These are phyloP conservation scores for Diphasiastrum complanatum DNA, from an alignment of 83 land plant species.

Conservation along the genomic window DNA sequence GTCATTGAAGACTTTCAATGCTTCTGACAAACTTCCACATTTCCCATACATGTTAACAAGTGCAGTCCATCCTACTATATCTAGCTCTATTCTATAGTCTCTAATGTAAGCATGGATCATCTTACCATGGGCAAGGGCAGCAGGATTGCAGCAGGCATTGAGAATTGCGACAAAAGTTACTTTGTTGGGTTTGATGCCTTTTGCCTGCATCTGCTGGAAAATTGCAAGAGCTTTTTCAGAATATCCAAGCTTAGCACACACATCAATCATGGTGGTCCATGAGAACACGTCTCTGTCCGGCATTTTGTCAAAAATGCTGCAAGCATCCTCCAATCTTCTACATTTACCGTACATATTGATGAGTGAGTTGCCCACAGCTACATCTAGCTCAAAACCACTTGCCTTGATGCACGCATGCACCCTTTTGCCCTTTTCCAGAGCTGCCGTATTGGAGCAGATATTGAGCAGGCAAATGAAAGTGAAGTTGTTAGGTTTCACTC, in stretches of 20 bases:
- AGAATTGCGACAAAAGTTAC: neutral
- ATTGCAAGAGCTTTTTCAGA: neutral
- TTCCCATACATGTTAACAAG: slow-evolving; percentile 2
- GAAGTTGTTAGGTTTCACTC: no score
- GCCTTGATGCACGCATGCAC: no score
- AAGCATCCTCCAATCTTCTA: neutral
- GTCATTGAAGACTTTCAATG: neutral
- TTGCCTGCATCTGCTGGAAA: neutral
- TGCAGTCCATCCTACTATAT: neutral
- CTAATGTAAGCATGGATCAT: neutral
- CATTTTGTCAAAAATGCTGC: neutral
- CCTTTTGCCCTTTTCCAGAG: no score
- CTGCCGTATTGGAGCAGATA: no score
- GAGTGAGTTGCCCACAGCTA: neutral
- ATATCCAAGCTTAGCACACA: neutral
- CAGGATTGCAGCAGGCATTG: neutral
- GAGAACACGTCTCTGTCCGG: neutral
- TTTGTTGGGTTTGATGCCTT: neutral
- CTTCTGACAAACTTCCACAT: neutral
- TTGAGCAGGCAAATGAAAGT: no score
- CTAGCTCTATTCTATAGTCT: neutral
- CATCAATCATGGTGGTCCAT: neutral
- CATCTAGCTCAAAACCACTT: neutral
- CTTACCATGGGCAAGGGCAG: neutral
- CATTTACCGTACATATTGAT: neutral